Percentiles rank a stretch among this genome's conserved stretches.
These are phyloP conservation scores for Penicillium roqueforti DNA, from an alignment of 495 filamentous ascomycete genomes.

Conservation along the genomic window DNA sequence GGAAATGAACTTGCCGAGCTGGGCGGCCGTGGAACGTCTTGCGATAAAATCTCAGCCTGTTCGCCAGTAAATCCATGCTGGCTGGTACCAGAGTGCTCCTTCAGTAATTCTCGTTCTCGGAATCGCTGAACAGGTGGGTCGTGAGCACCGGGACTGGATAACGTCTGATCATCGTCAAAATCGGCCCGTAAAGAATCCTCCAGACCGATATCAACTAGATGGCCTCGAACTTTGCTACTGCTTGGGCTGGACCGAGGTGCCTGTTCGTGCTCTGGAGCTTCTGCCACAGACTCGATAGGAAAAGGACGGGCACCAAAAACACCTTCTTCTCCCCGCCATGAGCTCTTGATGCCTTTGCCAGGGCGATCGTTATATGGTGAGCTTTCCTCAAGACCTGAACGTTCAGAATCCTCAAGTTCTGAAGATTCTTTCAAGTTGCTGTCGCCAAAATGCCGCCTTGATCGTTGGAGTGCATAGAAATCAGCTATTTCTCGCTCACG, in stretches of 20 bases:
- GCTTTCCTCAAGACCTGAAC: constrained; percentile 50
- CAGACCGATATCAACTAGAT: constrained; percentile 85
- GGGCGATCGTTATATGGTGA: constrained; percentile 31
- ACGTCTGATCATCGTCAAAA: constrained; percentile 46
- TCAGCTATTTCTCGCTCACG: constrained; percentile 90
- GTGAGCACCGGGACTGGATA: constrained; percentile 58
- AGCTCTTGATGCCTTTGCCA: constrained; percentile 48
- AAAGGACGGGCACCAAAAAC: constrained; percentile 16
- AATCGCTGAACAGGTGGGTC: constrained; percentile 88
- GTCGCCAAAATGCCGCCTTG: constrained; percentile 79
- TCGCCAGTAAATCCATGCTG: constrained; percentile 45
- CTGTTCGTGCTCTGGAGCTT: constrained; percentile 28
- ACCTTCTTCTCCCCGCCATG: constrained; percentile 48
- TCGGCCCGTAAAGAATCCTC: constrained; percentile 56
- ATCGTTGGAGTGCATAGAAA: constrained; percentile 84
- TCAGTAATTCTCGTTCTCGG: constrained; percentile 46
- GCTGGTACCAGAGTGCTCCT: constrained; percentile 29
- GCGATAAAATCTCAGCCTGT: constrained; percentile 39
- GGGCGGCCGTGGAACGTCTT: constrained; percentile 36
- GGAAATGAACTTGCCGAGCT: constrained; percentile 41
- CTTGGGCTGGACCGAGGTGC: constrained; percentile 35
- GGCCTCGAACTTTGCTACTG: constrained; percentile 58
- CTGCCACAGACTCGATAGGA: constrained; percentile 29
- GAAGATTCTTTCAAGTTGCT: constrained; percentile 75
- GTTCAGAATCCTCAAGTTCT: constrained; percentile 66